Base-by-base conservation (phyloP, 73 alveolate species). In the Symbiodinium pilosum region DNA sequence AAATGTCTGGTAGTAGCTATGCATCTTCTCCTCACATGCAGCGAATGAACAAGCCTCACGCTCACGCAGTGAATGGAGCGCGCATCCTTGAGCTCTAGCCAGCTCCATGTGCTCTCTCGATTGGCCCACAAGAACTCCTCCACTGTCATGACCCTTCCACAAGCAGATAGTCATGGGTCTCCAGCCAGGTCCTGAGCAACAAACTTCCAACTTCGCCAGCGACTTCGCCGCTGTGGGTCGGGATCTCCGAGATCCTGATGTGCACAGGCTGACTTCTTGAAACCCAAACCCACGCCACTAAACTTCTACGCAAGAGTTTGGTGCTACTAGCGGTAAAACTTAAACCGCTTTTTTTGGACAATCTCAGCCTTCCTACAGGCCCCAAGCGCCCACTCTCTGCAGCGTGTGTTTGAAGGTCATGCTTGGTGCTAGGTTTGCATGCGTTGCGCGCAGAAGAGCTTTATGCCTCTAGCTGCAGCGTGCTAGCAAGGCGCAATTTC, bases 171-270 rank as follows among this genome's bases (percentile, higher is more conserved):
- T 47, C 24, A 16, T 11, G 8, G 64, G 64, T 47, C 24, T 16
- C 64, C 64, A 47, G 64, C 64, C 24, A 32, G 89, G 77, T n/a
- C 93, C 93, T 84, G 93, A 1, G 93, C 93, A 30, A 43, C 93
- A 44, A 84, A 84, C 36, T 54, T 84, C 93, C 93, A 84, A 43
- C 93, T 84, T 43, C 93, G 56, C 93, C 93, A 84, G 77, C 77
- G 34, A 28, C 91, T 84, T 14, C 93, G 71, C 75, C 36, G 77
- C 40, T 43, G 43, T 43, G 93, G 93, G 43, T 84, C 77, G 11
- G 93, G 93, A 36, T 84, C 77, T 40, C 75, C 93, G 21, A 84
- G 47, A 24, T 84, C 93, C 93, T 84, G 38, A 24, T 43, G 20
- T 8, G 43, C 11, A 36, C 21, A 26, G 0, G 86, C 24, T 40